phyloP scores from a whole-genome alignment of 352 stramenopile genomes.

The Peronospora farinosa region DNA sequence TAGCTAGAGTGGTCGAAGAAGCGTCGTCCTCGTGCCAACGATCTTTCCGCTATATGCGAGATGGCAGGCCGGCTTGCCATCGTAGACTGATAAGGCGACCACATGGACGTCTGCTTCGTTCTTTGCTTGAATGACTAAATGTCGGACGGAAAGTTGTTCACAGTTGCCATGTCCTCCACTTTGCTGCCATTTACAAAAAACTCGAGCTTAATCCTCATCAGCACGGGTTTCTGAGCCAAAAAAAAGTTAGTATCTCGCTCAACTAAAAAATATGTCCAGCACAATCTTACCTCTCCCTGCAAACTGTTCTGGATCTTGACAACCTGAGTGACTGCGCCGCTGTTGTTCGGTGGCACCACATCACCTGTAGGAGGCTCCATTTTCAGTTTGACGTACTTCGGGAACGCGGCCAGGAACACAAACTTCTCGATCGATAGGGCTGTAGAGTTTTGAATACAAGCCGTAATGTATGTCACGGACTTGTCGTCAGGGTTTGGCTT shows the following conservation, averaged over 20 bases:
- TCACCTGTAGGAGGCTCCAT: conserved; percentile 94
- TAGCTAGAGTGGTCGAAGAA: conserved; percentile 5
- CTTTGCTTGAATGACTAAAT: conserved; percentile 38
- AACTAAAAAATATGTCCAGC: conserved; percentile 1
- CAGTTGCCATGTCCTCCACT: conserved; percentile 78
- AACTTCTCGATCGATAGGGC: conserved; percentile 87
- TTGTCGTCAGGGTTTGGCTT: conserved; percentile 92
- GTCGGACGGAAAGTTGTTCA: conserved; percentile 68
- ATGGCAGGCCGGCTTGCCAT: conserved; percentile 8
- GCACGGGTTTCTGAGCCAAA: conserved; percentile 68
- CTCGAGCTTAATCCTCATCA: conserved; percentile 82
- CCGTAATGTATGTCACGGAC: conserved; percentile 89
- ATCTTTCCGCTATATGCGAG: conserved; percentile 2
- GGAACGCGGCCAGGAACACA: conserved; percentile 92
- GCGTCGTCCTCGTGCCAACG: conserved; percentile 1
- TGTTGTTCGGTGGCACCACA: conserved; percentile 79
- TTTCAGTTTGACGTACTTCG: conserved; percentile 97
- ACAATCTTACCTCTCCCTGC: conserved; percentile 76
- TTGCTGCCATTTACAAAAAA: conserved; percentile 81
- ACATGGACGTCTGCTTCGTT: conserved; percentile 5
- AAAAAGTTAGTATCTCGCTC: conserved; percentile 7
- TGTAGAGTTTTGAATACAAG: conserved; percentile 90
- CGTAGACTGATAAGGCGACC: conserved; percentile 10
- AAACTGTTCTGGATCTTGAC: conserved; percentile 95
- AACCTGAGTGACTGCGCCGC: conserved; percentile 87